Evolutionary conservation across 2,329 filamentous ascomycete genomes (phyloP), one percentile per base, ranked within the genome.

Genomic region (Fusarium succisae): DNA sequence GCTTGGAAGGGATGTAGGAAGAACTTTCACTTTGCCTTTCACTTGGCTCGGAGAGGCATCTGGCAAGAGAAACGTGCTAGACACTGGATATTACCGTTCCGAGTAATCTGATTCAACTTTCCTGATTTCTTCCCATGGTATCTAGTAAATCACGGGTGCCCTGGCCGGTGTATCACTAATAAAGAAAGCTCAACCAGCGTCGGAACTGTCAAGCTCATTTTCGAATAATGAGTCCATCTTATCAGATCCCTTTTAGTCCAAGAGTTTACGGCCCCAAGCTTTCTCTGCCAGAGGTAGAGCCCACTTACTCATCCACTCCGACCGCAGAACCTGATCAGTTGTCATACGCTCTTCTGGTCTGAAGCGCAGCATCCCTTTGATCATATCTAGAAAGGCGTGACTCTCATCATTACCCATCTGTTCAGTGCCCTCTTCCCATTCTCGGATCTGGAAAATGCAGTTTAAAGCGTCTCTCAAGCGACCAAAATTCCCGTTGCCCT

Each of bases 21-120:
- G 41, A 32, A 20, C 39, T 50, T 50, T 12, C 2, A 28, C 35
- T 41, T n/a, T 26, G 6, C 35, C 35, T n/a, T 3, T 18, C 2
- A 24, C 12, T 35, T 53, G n/a, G 0, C 9, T 37, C 0, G 12
- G 12, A 51, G n/a, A 53, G 30, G 18, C 3, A 37, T 53, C 2
- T 53, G 9, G 2, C n/a, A 37, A 35, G 48, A 35, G n/a, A 53
- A 32, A 20, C 8, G 2, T 15, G 17, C 2, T 15, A 20, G 7
- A 45, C 26, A 22, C 26, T 9, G 17, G 7, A 12, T 17, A 20
- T 26, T 17, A 13, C 8, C 3, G 5, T 14, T 35, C n/a, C 5
- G 4, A 24, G 24, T 17, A 3, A n/a, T 30, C 7, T 17, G 15
- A 51, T 14, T 51, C 17, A 24, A 6, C 17, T 51, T 24, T 35